Evolutionary conservation across 2,329 filamentous ascomycete species (phyloP), one percentile per base, ranked within the genome.

Genomic region (Claviceps monticola): DNA sequence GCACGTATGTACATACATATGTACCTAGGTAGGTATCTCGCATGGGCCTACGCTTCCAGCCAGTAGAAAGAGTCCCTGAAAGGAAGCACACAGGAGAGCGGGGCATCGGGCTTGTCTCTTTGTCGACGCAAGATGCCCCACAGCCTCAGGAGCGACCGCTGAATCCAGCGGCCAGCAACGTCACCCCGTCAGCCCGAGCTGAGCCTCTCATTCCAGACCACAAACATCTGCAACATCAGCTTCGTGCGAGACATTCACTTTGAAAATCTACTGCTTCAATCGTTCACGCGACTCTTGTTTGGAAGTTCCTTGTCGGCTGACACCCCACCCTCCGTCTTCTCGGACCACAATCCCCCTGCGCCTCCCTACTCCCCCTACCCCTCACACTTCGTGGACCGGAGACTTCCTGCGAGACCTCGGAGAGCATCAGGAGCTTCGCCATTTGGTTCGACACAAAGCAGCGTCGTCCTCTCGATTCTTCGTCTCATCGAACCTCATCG

Each of bases 141-240:
- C 50, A 48, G 50, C 52, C 53, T 54, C 34, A 46, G 53, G 51
- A 45, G 48, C 44, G 48, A 11, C 29, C 9, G 9, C 29, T 34
- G 29, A 19, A 54, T 17, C 46, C 42, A 51, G 34, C 36, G 29
- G 29, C 38, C 19, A 8, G 34, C 58, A 57, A 55, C 53, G 56
- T 56, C 51, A 43, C 50, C 52, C 52, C 53, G 52, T 45, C 26
- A 29, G 26, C 46, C 47, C 48, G 49, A 57, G 51, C 49, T 51
- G 51, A 56, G 55, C 53, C 56, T 49, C 11, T 29, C 42, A 39
- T 49, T 21, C 37, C 42, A 39, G 13, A 34, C 52, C 45, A 48
- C 29, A 51, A 50, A 55, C 51, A 51, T 55, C 49, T 51, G 43
- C 51, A 52, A 26, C 39, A 49, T 43, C 51, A 47, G 17, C 26